A percentile compares a stretch with the other conserved stretches of the same genome.
phyloP scores from a whole-genome alignment of 192 early-diverging fungal genomes.

The Thamnidium elegans region DNA sequence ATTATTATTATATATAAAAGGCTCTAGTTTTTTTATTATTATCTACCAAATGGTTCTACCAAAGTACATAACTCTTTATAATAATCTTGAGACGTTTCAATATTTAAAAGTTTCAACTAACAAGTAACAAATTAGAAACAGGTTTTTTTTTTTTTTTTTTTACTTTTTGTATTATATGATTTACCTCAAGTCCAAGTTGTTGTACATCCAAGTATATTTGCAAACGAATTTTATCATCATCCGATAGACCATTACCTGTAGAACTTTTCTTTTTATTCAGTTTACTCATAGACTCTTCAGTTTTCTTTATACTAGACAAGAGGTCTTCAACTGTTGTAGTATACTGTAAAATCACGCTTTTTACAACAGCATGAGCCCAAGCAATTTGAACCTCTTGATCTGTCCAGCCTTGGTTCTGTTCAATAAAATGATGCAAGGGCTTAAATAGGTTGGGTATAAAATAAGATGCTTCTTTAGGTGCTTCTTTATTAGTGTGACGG shows the following conservation, averaged over 20 bases:
- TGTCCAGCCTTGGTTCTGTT: conserved; percentile 34
- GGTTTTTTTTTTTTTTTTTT: too few species aligned
- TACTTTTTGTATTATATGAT: background rate
- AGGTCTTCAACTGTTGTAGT: conserved; percentile 31
- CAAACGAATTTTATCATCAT: conserved; percentile 56
- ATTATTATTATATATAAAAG: background rate
- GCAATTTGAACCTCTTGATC: conserved; percentile 18
- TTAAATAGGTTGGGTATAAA: conserved; percentile 50
- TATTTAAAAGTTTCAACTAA: conserved; percentile 1
- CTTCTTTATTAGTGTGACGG: conserved; percentile 39
- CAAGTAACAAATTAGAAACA: too few species aligned
- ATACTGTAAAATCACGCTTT: conserved; percentile 44
- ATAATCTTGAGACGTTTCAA: conserved; percentile 1
- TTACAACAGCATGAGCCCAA: conserved; percentile 36
- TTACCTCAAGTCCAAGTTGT: conserved; percentile 52
- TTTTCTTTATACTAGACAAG: conserved; percentile 39
- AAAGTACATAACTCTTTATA: background rate
- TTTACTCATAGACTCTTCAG: conserved; percentile 44
- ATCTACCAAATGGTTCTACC: conserved; percentile 18
- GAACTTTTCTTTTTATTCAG: conserved; percentile 28
- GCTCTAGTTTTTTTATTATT: background rate
- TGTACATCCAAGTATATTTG: conserved; percentile 53
- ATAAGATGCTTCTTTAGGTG: conserved; percentile 47
- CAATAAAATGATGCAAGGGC: conserved; percentile 35
- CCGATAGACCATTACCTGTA: conserved; percentile 33